Evolutionary conservation across 352 stramenopile genomes (phyloP).

Genomic region (Phytopythium chamaehyphon): DNA sequence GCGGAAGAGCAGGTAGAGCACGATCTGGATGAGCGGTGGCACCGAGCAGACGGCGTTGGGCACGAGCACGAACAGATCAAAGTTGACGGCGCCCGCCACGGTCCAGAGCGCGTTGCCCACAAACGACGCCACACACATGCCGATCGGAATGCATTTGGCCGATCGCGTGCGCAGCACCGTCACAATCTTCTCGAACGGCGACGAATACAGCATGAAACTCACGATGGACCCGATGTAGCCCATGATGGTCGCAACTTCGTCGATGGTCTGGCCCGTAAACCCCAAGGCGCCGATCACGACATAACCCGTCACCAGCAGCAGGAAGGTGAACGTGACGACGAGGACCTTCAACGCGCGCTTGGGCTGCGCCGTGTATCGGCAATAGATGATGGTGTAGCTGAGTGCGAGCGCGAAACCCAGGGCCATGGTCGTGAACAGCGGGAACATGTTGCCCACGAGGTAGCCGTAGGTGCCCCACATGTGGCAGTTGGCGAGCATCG

Average conservation of each 20-base stretch:
- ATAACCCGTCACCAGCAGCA: conserved; percentile 15
- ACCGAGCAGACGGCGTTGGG: conserved; percentile 10
- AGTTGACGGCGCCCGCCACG: conserved; percentile 17
- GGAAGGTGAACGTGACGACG: conserved; percentile 14
- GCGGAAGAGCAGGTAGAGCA: conserved; percentile 9
- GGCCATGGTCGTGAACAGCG: conserved; percentile 26
- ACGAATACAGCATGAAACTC: conserved; percentile 28
- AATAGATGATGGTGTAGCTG: conserved; percentile 29
- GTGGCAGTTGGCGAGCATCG: conserved; percentile 17
- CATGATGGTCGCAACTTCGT: conserved; percentile 13
- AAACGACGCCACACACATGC: conserved; percentile 21
- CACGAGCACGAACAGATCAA: conserved; percentile 14
- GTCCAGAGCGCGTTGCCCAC: conserved; percentile 31
- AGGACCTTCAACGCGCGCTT: conserved; percentile 26
- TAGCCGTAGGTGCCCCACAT: conserved; percentile 11
- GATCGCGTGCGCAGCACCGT: conserved; percentile 28
- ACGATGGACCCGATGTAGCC: conserved; percentile 28
- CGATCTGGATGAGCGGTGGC: conserved; percentile 7
- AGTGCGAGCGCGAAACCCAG: conserved; percentile 24
- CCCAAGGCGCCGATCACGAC: conserved; percentile 17
- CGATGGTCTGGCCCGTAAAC: conserved; percentile 7
- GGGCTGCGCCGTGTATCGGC: conserved; percentile 23
- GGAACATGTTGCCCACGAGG: conserved; percentile 24
- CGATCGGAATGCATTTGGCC: conserved; percentile 24
- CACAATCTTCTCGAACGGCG: conserved; percentile 33